These are phyloP conservation scores for Ganoderma leucocontextum DNA, from an alignment of 1,284 basidiomycete species.

Conservation along the genomic window DNA sequence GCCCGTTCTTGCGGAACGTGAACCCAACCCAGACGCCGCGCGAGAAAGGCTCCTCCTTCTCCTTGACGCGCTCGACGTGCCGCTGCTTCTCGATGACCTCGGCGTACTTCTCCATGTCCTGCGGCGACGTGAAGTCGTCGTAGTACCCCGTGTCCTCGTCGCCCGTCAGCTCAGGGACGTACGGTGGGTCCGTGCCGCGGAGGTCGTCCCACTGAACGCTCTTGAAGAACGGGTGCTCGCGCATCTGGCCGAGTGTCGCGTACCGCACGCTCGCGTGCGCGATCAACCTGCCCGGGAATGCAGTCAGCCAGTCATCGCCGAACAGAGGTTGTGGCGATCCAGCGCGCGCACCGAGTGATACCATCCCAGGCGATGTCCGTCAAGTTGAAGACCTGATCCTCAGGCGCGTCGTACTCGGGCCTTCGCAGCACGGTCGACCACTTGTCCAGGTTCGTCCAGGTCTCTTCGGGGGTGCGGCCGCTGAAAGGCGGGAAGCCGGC, in stretches of 20 bases:
- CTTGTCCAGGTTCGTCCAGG: conserved; percentile 99
- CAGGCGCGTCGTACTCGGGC: conserved; percentile 95
- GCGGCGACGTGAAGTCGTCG: conserved; percentile 92
- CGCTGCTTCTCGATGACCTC: conserved; percentile 98
- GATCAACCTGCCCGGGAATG: conserved; percentile 55
- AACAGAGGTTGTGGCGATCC: background rate
- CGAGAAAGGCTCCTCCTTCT: conserved; percentile 79
- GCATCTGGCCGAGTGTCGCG: conserved; percentile 77
- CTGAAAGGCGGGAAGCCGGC: conserved; percentile 98
- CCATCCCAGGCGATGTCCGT: conserved; percentile 95
- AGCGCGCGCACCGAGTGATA: conserved; percentile 75
- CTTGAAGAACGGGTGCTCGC: conserved; percentile 87
- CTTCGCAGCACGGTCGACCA: conserved; percentile 93
- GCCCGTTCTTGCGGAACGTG: conserved; percentile 84
- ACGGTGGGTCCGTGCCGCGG: conserved; percentile 86
- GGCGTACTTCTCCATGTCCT: conserved; percentile 98
- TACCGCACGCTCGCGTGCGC: conserved; percentile 85
- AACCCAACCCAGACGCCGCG: conserved; percentile 97
- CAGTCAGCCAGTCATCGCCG: background rate
- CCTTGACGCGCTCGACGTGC: conserved; percentile 92
- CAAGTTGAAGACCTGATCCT: conserved; percentile 98
- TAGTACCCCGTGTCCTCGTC: conserved; percentile 99
- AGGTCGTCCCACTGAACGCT: conserved; percentile 81
- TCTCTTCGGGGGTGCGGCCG: conserved; percentile 95
- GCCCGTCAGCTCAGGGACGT: conserved; percentile 94